Base-by-base conservation (phyloP, 108 stramenopile species). In the Nitzschia sp. region DNA sequence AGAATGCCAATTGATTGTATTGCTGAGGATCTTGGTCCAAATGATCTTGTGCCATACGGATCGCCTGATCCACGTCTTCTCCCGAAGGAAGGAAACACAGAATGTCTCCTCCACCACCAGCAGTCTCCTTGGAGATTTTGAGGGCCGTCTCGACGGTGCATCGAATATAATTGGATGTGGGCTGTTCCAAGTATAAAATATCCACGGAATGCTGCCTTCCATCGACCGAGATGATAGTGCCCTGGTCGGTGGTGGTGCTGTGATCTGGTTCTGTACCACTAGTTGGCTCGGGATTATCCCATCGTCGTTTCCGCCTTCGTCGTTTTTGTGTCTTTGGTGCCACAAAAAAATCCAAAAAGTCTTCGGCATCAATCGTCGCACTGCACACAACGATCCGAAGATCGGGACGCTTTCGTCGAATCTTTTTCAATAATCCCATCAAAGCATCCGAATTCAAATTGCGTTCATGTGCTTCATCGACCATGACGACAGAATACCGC, bases 401-500 rank as follows among this genome's bases (percentile, higher is more conserved):
- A 53, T 89, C 81, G 22, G 77, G 74, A 38, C 90, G 69, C 67
- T 79, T 81, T 58, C 91, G 68, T 32, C 94, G 79, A 70, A 95
- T 88, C 69, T 97, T 87, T 70, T 93, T 89, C 32, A 97, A 58
- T 22, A 95, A 61, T 11, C 98, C 98, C 67, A 97, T 67, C 30
- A 99, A 69, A 44, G 92, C 82, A 64, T 99, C 98, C 4, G 87
- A 90, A 77, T 96, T 88, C 13, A 96, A 29, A 34, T 78, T 93
- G 33, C 97, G 69, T 76, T 99, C 97, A 62, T 99, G 98, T 3
- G 97, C 98, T 64, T 99, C 98, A 66, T 99, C 98, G 26, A 97
- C 84, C 58, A 99, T 93, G 0, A 97, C 71, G 3, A 97, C 94
- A n/a, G 90, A 92, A 53, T 96, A 99, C 11, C 80, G 75, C n/a